phyloP scores from a whole-genome alignment of 441 rosid genomes.

The Hypseocharis bilobata region DNA sequence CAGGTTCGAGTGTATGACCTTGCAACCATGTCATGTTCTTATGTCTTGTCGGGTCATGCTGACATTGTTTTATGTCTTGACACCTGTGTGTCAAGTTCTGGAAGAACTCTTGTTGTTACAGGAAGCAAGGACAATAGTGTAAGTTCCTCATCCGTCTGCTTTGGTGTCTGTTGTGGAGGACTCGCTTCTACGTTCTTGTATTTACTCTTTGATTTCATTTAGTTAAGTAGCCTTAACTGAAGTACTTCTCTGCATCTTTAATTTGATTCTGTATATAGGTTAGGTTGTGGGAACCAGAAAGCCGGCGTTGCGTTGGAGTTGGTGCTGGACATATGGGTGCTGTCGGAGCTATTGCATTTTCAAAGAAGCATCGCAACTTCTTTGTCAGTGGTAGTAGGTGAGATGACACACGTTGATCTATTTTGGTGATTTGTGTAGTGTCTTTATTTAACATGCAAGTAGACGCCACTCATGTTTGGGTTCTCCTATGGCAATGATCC shows the following conservation, averaged over 20 bases:
- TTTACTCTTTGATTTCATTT: background rate
- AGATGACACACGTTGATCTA: conserved; percentile 17
- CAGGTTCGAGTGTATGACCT: conserved; percentile 89
- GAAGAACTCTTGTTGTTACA: conserved; percentile 54
- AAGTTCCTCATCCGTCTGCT: conserved; percentile 30
- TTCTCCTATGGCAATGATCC: background rate
- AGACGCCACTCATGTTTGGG: too few relatives aligned
- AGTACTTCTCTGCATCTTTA: background rate
- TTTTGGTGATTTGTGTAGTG: background rate
- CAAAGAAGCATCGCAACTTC: conserved; percentile 57
- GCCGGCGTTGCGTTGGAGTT: conserved; percentile 63
- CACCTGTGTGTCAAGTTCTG: conserved; percentile 55
- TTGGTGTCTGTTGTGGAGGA: background rate
- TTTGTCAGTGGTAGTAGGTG: conserved; percentile 93
- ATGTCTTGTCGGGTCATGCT: conserved; percentile 74
- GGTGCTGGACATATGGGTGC: conserved; percentile 88
- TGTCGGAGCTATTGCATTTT: conserved; percentile 80
- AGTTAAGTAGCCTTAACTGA: background rate
- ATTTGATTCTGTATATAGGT: conserved; percentile 41
- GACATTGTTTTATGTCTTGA: conserved; percentile 78
- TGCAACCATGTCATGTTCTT: conserved; percentile 85
- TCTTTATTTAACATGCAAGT: too few relatives aligned
- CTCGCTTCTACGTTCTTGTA: background rate
- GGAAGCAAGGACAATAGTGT: conserved; percentile 90
- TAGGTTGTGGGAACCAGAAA: conserved; percentile 74